A percentile compares a stretch with the other conserved stretches of the same genome.
phyloP scores from a whole-genome alignment of 495 filamentous ascomycete genomes.

The Lepraria neglecta region DNA sequence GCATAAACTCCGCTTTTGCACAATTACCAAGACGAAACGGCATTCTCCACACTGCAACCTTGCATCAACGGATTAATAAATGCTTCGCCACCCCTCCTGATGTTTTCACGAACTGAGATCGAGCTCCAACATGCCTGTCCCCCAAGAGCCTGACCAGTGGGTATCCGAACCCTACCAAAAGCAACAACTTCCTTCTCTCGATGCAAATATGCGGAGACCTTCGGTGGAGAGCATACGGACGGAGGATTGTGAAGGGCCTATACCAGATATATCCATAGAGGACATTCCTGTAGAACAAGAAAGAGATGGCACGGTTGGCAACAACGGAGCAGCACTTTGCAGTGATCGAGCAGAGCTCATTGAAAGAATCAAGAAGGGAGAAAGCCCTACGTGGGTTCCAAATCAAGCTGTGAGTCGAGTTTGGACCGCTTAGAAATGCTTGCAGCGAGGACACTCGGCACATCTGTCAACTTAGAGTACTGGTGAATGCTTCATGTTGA shows the following conservation, averaged over 20 bases:
- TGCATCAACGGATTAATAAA: neutral
- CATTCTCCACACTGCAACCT: neutral
- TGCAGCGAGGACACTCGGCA: neutral
- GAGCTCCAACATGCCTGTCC: constrained; percentile 51
- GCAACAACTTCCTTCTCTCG: constrained; percentile 19
- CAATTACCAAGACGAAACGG: constrained; percentile 14
- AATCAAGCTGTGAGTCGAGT: constrained; percentile 53
- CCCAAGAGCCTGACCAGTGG: constrained; percentile 39
- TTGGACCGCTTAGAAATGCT: neutral
- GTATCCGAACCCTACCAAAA: constrained; percentile 19
- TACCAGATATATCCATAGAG: constrained; percentile 37
- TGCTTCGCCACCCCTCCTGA: neutral
- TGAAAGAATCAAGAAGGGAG: constrained; percentile 71
- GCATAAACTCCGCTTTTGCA: constrained; percentile 21
- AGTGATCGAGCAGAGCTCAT: constrained; percentile 72
- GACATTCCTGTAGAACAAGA: neutral
- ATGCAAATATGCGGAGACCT: constrained; percentile 29
- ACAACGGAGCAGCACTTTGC: constrained; percentile 23
- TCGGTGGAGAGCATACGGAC: constrained; percentile 51
- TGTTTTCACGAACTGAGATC: neutral
- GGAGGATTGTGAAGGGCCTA: constrained; percentile 51
- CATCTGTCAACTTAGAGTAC: no score
- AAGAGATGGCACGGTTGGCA: neutral
- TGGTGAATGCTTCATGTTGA: neutral
- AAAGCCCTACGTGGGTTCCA: constrained; percentile 69